A percentile compares a stretch with the other conserved stretches of the same genome.
Conservation (phyloP, 345 rosid genomes). For the Cardamine occulta region DNA sequence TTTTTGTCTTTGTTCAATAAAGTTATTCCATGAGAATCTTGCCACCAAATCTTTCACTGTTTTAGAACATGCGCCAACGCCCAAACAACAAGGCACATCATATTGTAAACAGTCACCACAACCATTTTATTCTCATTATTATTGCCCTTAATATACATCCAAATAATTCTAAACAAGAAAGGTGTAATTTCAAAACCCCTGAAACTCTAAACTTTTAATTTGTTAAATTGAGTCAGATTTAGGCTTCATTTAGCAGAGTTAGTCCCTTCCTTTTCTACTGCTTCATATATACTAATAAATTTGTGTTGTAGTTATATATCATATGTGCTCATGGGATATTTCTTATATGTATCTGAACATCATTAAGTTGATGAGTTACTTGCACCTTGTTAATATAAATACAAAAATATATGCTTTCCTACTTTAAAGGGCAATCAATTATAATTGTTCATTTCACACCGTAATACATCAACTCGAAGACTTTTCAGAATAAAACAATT, state of each 20-base stretch:
- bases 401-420: not conserved
- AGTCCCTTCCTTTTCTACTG: not conserved
- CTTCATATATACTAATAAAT: not conserved
- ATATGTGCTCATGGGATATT: not conserved
- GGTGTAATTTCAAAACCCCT: not conserved
- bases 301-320: not conserved
- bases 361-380: conserved; percentile 30
- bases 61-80: conserved; percentile 45
- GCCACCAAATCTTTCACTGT: conserved; percentile 76
- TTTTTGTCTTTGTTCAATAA: conserved; percentile 54
- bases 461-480: conserved; percentile 19
- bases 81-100: conserved; percentile 45
- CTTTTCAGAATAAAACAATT: not conserved
- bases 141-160: conserved; percentile 25
- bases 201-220: not conserved
- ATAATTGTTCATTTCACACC: conserved; percentile 20
- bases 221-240: not conserved
- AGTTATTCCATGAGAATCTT: conserved; percentile 79
- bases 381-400: conserved; percentile 31
- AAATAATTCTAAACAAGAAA: conserved; percentile 18
- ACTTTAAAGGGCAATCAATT: not conserved
- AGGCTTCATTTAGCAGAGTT: not conserved
- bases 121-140: conserved; percentile 35
- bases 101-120: conserved; percentile 31
- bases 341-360: not conserved